These are phyloP conservation scores for Xylaria intraflava DNA, from an alignment of 495 filamentous ascomycete genomes.

Conservation along the genomic window DNA sequence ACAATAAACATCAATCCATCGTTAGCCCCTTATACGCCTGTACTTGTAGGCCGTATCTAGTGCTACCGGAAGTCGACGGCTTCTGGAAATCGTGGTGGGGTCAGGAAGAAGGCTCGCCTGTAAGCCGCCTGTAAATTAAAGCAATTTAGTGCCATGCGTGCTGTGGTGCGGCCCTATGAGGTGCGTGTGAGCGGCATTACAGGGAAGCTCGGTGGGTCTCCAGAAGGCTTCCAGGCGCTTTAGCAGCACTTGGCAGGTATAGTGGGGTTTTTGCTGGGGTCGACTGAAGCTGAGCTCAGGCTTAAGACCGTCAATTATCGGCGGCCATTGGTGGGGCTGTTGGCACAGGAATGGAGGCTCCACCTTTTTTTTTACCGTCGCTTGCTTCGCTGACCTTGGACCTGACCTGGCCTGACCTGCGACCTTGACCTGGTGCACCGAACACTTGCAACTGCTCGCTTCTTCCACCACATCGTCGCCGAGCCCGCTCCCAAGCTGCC, in stretches of 20 bases:
- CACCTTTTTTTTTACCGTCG: too few species aligned
- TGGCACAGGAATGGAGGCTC: conserved; percentile 14
- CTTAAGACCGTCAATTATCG: conserved; percentile 14
- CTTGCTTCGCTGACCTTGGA: too few species aligned
- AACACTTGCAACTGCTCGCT: neutral
- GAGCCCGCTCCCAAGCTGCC: neutral
- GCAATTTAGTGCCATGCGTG: neutral
- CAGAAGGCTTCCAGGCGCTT: neutral
- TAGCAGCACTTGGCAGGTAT: conserved; percentile 1
- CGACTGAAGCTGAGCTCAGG: conserved; percentile 14
- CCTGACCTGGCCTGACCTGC: too few species aligned
- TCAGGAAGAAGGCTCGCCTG: neutral
- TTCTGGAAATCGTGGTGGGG: too few species aligned
- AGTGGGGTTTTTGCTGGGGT: neutral
- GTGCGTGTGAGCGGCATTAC: neutral
- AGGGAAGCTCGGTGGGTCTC: neutral
- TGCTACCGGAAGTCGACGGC: too few species aligned
- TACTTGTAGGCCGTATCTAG: too few species aligned
- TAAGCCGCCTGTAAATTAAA: neutral
- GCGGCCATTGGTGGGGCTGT: conserved; percentile 9
- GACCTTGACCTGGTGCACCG: neutral
- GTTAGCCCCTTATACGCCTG: too few species aligned
- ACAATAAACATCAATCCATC: too few species aligned
- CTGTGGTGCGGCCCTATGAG: neutral
- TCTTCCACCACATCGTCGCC: neutral